Percentiles rank a stretch among this genome's conserved stretches.
phyloP scores from a whole-genome alignment of 495 filamentous ascomycete species.

The Penicillium simplicissimum region DNA sequence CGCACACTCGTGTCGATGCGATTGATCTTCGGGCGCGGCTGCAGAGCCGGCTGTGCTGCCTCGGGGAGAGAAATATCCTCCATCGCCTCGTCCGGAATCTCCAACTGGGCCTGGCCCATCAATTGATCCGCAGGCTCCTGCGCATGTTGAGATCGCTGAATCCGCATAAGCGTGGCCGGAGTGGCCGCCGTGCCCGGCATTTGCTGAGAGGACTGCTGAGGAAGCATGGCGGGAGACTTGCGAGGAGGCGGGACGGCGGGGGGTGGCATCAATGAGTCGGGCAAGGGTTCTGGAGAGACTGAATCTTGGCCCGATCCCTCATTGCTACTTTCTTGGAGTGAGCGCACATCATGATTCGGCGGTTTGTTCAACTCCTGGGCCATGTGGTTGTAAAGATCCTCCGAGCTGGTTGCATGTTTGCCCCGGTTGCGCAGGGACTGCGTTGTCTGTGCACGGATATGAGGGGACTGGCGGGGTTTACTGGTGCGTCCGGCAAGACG shows the following conservation, averaged over 20 bases:
- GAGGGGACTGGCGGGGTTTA: conserved; percentile 79
- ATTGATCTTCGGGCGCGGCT: conserved; percentile 38
- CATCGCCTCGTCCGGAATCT: conserved; percentile 58
- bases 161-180: conserved; percentile 82
- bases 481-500: conserved; percentile 39
- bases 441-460: conserved; percentile 68
- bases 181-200: conserved; percentile 60
- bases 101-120: conserved; percentile 34
- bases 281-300: conserved; percentile 69
- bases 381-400: conserved; percentile 43
- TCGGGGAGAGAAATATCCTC: conserved; percentile 69
- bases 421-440: conserved; percentile 50
- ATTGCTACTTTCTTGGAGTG: conserved; percentile 46
- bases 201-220: conserved; percentile 30
- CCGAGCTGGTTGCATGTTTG: conserved; percentile 57
- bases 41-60: conserved; percentile 44
- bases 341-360: conserved; percentile 37
- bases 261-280: conserved; percentile 71
- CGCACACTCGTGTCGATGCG: conserved; percentile 46
- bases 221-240: conserved; percentile 55
- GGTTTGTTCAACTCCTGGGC: conserved; percentile 36
- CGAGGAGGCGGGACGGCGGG: conserved; percentile 57
- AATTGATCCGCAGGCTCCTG: conserved; percentile 28
- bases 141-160: conserved; percentile 47
- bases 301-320: conserved; percentile 68